Evolutionary conservation across 1,284 basidiomycete genomes (phyloP).

Genomic region (Phellopilus nigrolimitatus): DNA sequence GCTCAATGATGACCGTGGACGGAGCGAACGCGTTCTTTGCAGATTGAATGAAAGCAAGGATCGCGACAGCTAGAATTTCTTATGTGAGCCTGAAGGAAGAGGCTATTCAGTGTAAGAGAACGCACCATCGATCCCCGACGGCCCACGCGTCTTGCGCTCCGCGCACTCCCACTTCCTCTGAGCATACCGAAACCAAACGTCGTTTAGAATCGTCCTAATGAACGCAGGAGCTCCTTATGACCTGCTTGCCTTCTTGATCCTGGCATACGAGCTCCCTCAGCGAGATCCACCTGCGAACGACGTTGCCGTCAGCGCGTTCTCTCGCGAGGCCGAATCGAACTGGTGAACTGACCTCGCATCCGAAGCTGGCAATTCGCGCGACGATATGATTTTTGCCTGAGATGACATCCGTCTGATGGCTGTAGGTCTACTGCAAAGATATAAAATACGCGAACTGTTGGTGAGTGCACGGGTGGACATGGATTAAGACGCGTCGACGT

Average conservation of each 20-base stretch:
- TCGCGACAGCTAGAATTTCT: conserved; percentile 63
- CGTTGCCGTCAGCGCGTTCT: background rate
- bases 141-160: conserved; percentile 69
- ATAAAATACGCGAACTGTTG: too few species aligned
- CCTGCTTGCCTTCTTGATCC: conserved; percentile 73
- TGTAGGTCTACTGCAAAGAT: background rate
- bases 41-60: conserved; percentile 74
- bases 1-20: conserved; percentile 83
- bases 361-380: conserved; percentile 43
- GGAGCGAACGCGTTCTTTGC: conserved; percentile 59
- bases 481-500: too few species aligned
- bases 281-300: conserved; percentile 56
- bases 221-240: conserved; percentile 28
- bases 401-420: background rate
- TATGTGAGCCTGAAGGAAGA: background rate
- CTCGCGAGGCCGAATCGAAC: conserved; percentile 2
- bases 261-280: conserved; percentile 70
- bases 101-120: background rate
- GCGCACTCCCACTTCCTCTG: conserved; percentile 85
- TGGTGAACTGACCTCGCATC: conserved; percentile 54
- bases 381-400: conserved; percentile 31
- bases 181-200: background rate
- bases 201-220: background rate
- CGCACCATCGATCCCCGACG: conserved; percentile 5
- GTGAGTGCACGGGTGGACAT: too few species aligned